Conservation (phyloP, 2,329 filamentous ascomycete species). For the Saccharata proteae region DNA sequence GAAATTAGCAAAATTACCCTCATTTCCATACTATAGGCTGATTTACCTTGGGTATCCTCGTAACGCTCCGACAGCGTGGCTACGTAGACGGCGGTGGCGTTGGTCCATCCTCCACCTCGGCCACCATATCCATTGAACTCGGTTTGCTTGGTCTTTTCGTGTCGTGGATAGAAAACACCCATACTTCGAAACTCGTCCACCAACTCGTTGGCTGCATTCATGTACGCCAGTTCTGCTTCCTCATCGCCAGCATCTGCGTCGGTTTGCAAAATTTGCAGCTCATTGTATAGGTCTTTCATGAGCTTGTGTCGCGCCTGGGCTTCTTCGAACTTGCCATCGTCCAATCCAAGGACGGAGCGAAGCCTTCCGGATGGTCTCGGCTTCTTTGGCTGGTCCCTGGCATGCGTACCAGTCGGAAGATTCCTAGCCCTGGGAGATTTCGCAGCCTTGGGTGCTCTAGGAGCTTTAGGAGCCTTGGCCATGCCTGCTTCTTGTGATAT, state of each 20-base stretch:
- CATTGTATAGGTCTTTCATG: conserved; percentile 30
- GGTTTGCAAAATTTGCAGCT: conserved; percentile 29
- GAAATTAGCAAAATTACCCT: not conserved
- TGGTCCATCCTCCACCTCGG: conserved; percentile 13
- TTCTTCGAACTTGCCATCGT: conserved; percentile 10
- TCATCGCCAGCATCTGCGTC: conserved; percentile 37
- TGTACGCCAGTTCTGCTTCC: conserved; percentile 41
- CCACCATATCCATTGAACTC: conserved; percentile 23
- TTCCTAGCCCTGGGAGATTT: too few relatives aligned
- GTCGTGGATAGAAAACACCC: conserved; percentile 44
- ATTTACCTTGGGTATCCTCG: conserved; percentile 30
- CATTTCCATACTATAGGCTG: not conserved
- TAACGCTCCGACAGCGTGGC: conserved; percentile 10
- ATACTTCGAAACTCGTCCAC: conserved; percentile 50
- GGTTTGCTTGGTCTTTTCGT: conserved; percentile 38
- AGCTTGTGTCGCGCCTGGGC: conserved; percentile 23
- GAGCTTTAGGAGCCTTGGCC: conserved; percentile 3
- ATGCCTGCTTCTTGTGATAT: too few relatives aligned
- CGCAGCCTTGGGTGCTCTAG: conserved; percentile 1
- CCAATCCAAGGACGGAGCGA: conserved; percentile 4
- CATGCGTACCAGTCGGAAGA: too few relatives aligned
- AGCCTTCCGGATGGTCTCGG: too few relatives aligned
- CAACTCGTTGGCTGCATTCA: conserved; percentile 46
- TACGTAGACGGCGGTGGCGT: conserved; percentile 4
- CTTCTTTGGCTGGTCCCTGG: too few relatives aligned